Evolutionary conservation across 495 filamentous ascomycete genomes (phyloP).

Genomic region (Hypoxylon cercidicola): DNA sequence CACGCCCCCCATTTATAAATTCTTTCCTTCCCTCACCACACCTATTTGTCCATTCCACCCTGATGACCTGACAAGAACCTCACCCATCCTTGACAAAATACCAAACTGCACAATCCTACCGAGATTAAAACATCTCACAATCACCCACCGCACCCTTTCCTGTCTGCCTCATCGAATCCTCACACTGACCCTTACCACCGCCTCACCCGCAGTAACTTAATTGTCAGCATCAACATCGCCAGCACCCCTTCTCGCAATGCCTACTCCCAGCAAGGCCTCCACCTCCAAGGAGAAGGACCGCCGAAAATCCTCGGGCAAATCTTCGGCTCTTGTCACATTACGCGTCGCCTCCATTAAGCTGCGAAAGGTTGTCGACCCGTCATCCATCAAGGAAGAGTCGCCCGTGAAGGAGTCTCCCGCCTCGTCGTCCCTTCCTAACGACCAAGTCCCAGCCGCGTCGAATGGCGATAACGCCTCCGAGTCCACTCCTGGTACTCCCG

Average conservation of each 20-base stretch:
- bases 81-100: not conserved
- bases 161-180: too few relatives aligned
- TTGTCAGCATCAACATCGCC: slow-evolving; percentile 29
- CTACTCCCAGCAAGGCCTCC: slow-evolving; percentile 53
- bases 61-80: not conserved
- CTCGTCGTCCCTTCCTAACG: slow-evolving; percentile 32
- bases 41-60: slow-evolving; percentile 26
- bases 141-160: too few relatives aligned
- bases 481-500: slow-evolving; percentile 59
- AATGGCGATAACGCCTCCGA: slow-evolving; percentile 59
- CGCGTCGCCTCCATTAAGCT: slow-evolving; percentile 52
- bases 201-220: slow-evolving; percentile 13
- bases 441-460: slow-evolving; percentile 36
- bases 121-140: too few relatives aligned
- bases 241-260: slow-evolving; percentile 45
- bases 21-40: slow-evolving; percentile 5
- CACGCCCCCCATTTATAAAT: slow-evolving; percentile 1
- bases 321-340: slow-evolving; percentile 49
- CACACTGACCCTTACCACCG: slow-evolving; percentile 16
- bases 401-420: slow-evolving; percentile 46
- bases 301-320: slow-evolving; percentile 53
- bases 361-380: slow-evolving; percentile 56
- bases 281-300: slow-evolving; percentile 61
- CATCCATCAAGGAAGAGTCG: slow-evolving; percentile 55
- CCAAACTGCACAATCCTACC: not conserved